phyloP scores from a whole-genome alignment of 306 rosid genomes.

The Acacia confusa region DNA sequence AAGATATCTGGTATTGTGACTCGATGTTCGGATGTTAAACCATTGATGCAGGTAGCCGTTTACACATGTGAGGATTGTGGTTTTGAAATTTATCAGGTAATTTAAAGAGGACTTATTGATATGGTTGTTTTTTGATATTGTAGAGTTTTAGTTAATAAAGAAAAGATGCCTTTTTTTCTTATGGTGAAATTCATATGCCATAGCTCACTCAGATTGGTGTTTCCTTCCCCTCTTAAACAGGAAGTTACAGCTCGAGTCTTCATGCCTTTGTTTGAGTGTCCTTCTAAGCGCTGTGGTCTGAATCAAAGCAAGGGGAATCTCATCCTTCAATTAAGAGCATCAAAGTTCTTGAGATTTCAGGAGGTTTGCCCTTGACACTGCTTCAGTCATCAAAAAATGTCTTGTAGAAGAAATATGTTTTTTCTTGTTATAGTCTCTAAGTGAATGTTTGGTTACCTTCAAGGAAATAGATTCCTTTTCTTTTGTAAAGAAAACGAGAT shows the following conservation, averaged over 20 bases:
- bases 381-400: constrained; percentile 13
- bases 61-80: constrained; percentile 98
- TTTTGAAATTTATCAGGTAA: constrained; percentile 98
- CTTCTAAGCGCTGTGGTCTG: constrained; percentile 71
- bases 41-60: constrained; percentile 96
- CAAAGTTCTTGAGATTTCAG: constrained; percentile 96
- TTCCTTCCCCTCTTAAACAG: constrained; percentile 47
- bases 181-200: neutral
- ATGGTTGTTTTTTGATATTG: constrained; percentile 5
- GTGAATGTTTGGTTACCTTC: neutral
- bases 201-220: constrained; percentile 20
- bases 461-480: neutral
- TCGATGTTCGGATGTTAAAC: constrained; percentile 96
- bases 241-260: constrained; percentile 96
- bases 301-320: constrained; percentile 77
- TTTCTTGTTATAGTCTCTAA: neutral
- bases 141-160: neutral
- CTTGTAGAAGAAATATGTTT: constrained; percentile 1
- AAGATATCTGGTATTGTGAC: constrained; percentile 91
- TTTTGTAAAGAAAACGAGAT: neutral
- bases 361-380: constrained; percentile 58
- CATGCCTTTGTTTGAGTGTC: constrained; percentile 94
- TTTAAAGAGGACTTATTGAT: constrained; percentile 10
- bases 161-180: neutral
- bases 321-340: constrained; percentile 92